Evolutionary conservation across 2,329 filamentous ascomycete genomes (phyloP).

Genomic region (Monilinia fructicola): DNA sequence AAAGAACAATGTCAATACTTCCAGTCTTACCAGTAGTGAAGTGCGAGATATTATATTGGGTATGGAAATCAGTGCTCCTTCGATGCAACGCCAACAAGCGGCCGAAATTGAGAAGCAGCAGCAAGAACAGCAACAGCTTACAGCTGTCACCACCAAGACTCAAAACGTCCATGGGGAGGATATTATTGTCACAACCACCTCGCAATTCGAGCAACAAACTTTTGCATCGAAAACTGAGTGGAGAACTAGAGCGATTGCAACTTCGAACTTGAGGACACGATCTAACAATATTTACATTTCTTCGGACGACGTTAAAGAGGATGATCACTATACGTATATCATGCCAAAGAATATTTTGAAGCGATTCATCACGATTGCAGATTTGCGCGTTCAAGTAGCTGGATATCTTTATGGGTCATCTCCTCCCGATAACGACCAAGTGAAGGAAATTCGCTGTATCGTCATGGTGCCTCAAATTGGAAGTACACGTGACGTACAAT

Average conservation of each 20-base stretch:
- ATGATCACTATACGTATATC: slow-evolving; percentile 88
- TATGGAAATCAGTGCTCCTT: slow-evolving; percentile 99
- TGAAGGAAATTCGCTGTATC: slow-evolving; percentile 96
- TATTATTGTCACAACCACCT: slow-evolving; percentile 97
- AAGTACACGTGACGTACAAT: slow-evolving; percentile 84
- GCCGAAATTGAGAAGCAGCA: slow-evolving; percentile 99
- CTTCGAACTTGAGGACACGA: slow-evolving; percentile 88
- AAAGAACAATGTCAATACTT: slow-evolving; percentile 99
- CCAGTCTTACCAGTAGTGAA: slow-evolving; percentile 93
- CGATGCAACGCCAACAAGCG: slow-evolving; percentile 96
- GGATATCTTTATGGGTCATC: slow-evolving; percentile 94
- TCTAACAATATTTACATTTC: slow-evolving; percentile 99
- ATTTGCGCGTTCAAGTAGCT: slow-evolving; percentile 93
- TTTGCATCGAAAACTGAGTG: slow-evolving; percentile 99
- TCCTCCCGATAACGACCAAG: slow-evolving; percentile 89
- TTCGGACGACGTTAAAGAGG: slow-evolving; percentile 86
- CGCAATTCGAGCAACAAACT: slow-evolving; percentile 94
- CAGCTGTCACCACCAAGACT: slow-evolving; percentile 96
- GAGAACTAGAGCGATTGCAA: slow-evolving; percentile 94
- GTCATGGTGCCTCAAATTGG: slow-evolving; percentile 98
- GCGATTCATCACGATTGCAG: slow-evolving; percentile 95
- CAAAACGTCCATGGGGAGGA: slow-evolving; percentile 97
- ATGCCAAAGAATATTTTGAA: slow-evolving; percentile 99
- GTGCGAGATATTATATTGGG: slow-evolving; percentile 97
- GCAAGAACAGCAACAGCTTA: slow-evolving; percentile 93